Evolutionary conservation across 2,329 filamentous ascomycete genomes (phyloP), one percentile per base, ranked within the genome.

Genomic region (Pseudogymnoascus sp.): DNA sequence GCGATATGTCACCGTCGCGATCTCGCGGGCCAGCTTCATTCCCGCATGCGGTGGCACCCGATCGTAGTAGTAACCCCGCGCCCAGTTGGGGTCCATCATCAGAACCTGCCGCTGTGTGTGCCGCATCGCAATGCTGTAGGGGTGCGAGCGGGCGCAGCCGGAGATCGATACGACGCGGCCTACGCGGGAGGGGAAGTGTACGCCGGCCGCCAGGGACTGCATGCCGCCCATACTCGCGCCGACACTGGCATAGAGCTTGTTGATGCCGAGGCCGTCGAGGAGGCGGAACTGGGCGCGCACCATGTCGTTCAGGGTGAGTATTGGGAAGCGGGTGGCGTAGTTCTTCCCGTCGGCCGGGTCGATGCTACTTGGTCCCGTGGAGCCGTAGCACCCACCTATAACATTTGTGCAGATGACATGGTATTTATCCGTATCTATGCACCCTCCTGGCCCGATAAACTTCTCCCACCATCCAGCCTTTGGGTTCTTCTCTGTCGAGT

Each of bases 41-140:
- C 95, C 95, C 0, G 90, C 87, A 72, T 99, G 95, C 0, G 95
- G 95, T 1, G 95, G 95, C 6, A 99, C 86, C 44, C 81, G 79
- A 71, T 87, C 88, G 74, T 96, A 96, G 80, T 97, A 97, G 78
- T 93, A 96, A 1, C 95, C 95, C 36, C 95, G 86, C 69, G 91
- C 90, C 95, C 95, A 99, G 72, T 96, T 92, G 2, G 93, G 92
- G 71, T 99, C 95, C 89, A 97, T 97, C 93, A 99, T 97, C 59
- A 99, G 83, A 0, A 97, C 95, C 78, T 97, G 95, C 28, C 95
- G 87, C 77, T 99, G 95, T 0, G 93, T 96, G 77, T 99, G 95
- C 62, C 95, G 87, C 93, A 99, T 97, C 35, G 95, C 95, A 74
- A 99, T 96, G 75, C 93, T 96, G 78, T 99, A 99, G 0, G 95